phyloP scores from a whole-genome alignment of 208 protist genomes.

The Giardia duodenalis region DNA sequence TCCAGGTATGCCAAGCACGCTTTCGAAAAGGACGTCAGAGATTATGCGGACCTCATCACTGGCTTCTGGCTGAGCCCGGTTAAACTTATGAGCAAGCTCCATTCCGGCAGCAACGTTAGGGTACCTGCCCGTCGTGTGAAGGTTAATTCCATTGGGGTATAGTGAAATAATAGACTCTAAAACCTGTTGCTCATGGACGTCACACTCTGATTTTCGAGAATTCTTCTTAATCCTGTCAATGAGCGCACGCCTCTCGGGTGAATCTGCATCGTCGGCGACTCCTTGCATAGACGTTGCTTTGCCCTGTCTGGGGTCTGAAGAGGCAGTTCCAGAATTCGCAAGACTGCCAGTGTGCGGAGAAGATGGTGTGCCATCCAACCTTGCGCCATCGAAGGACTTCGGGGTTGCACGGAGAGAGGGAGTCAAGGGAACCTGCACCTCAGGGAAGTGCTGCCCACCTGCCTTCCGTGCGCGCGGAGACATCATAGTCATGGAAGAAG shows the following conservation, averaged over 20 bases:
- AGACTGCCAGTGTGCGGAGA: too few species aligned
- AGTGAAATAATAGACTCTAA: background rate
- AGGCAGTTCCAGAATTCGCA: too few species aligned
- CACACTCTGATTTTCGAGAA: background rate
- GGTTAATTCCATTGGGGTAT: background rate
- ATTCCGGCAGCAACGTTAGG: background rate
- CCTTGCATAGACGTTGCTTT: too few species aligned
- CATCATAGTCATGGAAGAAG: background rate
- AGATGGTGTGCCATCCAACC: background rate
- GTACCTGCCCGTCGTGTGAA: background rate
- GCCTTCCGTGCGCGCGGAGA: background rate
- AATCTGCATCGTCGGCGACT: background rate
- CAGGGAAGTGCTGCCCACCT: too few species aligned
- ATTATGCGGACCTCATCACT: background rate
- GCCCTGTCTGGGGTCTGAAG: too few species aligned
- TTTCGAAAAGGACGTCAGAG: constrained; percentile 3
- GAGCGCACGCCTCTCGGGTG: background rate
- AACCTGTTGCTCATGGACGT: background rate
- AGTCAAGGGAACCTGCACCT: background rate
- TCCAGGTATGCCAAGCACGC: constrained; percentile 9
- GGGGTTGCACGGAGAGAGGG: background rate
- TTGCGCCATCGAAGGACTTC: background rate
- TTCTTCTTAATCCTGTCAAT: background rate
- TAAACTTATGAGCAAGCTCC: background rate
- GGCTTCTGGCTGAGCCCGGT: background rate